A percentile compares a stretch with the other conserved stretches of the same genome.
Evolutionary conservation across 306 rosid genomes (phyloP).

Genomic region (Glycine latifolia): DNA sequence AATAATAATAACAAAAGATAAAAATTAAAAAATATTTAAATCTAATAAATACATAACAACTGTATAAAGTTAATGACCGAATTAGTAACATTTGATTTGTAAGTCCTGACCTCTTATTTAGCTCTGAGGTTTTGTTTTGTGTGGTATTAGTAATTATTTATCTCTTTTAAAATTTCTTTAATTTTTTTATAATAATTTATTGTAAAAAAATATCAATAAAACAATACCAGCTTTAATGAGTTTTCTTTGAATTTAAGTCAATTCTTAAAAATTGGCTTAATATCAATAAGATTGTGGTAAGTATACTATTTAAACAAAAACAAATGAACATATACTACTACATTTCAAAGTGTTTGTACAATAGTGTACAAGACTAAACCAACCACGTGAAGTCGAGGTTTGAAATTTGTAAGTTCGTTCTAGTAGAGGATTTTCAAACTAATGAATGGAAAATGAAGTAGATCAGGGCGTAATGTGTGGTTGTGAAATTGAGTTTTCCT

Average conservation of each 20-base stretch:
- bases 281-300: not conserved
- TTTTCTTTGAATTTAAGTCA: not conserved
- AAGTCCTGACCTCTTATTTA: too few species aligned
- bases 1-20: too few species aligned
- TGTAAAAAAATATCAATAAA: too few species aligned
- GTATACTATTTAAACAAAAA: not conserved
- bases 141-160: not conserved
- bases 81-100: too few species aligned
- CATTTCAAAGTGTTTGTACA: not conserved
- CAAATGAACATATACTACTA: not conserved
- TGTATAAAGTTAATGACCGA: too few species aligned
- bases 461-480: not conserved
- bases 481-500: slow-evolving; percentile 7
- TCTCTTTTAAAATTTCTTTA: too few species aligned
- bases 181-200: too few species aligned
- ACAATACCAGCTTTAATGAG: too few species aligned
- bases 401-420: not conserved
- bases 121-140: too few species aligned
- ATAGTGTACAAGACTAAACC: not conserved
- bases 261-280: not conserved
- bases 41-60: too few species aligned
- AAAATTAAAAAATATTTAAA: too few species aligned
- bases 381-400: slow-evolving; percentile 33
- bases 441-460: too few species aligned
- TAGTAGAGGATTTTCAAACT: not conserved